phyloP scores from a whole-genome alignment of 225 moss, liverwort and hornwort species.

The Physcomitrellopsis africana region DNA sequence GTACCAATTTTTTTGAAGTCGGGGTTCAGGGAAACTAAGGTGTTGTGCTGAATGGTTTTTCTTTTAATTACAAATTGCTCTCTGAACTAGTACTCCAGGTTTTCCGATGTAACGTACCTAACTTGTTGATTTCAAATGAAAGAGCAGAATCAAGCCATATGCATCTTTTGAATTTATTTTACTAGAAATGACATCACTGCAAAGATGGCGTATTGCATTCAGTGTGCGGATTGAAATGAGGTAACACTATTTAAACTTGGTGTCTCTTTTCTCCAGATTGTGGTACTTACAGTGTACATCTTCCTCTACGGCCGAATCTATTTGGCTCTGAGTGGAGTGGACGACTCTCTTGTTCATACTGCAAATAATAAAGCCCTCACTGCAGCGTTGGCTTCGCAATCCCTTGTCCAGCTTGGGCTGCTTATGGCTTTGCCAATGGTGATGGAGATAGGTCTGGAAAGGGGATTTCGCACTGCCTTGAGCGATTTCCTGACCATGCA shows the following conservation, averaged over 20 bases:
- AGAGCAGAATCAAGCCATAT: too few species aligned
- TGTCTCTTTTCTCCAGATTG: slow-evolving; percentile 53
- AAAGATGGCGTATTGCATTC: background rate
- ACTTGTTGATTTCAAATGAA: background rate
- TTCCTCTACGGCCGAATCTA: slow-evolving; percentile 93
- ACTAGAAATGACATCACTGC: background rate
- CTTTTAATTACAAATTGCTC: background rate
- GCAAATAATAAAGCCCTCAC: slow-evolving; percentile 85
- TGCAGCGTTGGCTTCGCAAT: slow-evolving; percentile 88
- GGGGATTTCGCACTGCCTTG: slow-evolving; percentile 86
- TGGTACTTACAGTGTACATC: slow-evolving; percentile 88
- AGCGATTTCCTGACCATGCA: slow-evolving; percentile 96
- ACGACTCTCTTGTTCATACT: slow-evolving; percentile 71
- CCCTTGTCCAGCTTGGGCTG: slow-evolving; percentile 91
- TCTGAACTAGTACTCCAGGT: background rate
- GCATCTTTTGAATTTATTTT: background rate
- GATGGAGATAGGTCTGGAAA: slow-evolving; percentile 96
- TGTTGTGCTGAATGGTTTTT: background rate
- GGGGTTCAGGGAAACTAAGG: background rate
- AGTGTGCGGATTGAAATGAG: background rate
- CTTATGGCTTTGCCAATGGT: slow-evolving; percentile 98
- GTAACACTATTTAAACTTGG: background rate
- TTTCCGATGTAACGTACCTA: background rate
- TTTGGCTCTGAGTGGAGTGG: slow-evolving; percentile 92
- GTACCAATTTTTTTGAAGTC: background rate